Base-by-base conservation (phyloP, 805 yeast genomes). In the Starmerella vaccinii region DNA sequence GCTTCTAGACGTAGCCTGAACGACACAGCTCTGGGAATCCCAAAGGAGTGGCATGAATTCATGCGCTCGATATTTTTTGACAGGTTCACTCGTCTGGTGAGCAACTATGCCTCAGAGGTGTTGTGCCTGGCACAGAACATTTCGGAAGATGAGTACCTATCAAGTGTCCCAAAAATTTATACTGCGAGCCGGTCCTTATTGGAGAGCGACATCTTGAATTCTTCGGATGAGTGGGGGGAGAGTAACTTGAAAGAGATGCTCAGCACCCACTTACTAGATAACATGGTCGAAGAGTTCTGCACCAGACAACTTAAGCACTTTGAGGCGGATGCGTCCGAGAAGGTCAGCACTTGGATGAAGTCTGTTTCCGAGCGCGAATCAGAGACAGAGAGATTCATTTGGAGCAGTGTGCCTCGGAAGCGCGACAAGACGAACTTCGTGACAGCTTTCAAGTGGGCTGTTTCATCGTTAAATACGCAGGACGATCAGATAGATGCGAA, bases 351-450 rank as follows among this genome's bases (percentile, higher is more conserved):
- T 5, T 71, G 72, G 68, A 59, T 58, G 24, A 47, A 54, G 5
- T 51, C 55, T 5, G 62, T 75, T 0, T 65, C 68, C 2, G 69
- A 68, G 47, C 63, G 74, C 42, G 82, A 78, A 54, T 68, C 65
- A 9, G 77, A 72, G 53, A 73, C 76, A 0, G 76, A 76, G 19
- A 66, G 70, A 38, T 68, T 65, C 42, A 69, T 78, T 30, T 66
- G 75, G 63, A 72, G 74, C 56, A 73, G 73, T 46, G 81, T 77
- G 10, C 59, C 68, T 7, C 58, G 57, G 23, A 64, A 61, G 27
- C 66, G 68, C 53, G 75, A 79, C 12, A 76, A 76, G 53, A 67
- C 65, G 44, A 80, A 76, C 54, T 77, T 77, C 52, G 63, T 77
- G 50, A 63, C 74, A 3, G 72, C 76, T 46, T 78, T 77, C 61